These are phyloP conservation scores for Xerocomellus intermedius DNA, from an alignment of 768 basidiomycete genomes.

Conservation along the genomic window DNA sequence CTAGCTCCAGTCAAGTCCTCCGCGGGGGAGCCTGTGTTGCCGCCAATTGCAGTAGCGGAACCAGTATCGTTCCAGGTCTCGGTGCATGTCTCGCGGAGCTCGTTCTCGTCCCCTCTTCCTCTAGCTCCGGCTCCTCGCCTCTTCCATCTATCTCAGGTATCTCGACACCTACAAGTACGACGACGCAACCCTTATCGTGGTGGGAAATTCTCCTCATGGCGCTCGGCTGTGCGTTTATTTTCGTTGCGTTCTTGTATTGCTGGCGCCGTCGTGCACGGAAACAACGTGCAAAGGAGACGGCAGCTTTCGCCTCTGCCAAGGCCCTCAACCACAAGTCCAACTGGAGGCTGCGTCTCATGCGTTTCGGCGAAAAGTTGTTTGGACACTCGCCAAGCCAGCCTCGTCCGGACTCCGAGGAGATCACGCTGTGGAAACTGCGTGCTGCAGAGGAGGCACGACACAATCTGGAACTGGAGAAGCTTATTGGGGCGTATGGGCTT, in stretches of 20 bases:
- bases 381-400: conserved; percentile 38
- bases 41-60: conserved; percentile 56
- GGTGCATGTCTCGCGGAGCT: conserved; percentile 81
- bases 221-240: conserved; percentile 77
- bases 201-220: conserved; percentile 87
- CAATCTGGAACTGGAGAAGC: conserved; percentile 49
- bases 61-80: conserved; percentile 62
- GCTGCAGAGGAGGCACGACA: conserved; percentile 51
- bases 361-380: conserved; percentile 60
- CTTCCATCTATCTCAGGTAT: conserved; percentile 60
- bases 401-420: conserved; percentile 41
- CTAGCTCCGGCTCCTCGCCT: conserved; percentile 34
- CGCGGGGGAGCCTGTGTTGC: conserved; percentile 61
- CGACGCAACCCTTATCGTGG: conserved; percentile 54
- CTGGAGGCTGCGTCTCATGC: conserved; percentile 58
- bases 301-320: conserved; percentile 60
- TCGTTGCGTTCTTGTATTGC: conserved; percentile 60
- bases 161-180: conserved; percentile 44
- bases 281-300: conserved; percentile 64
- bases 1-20: conserved; percentile 58
- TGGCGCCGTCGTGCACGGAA: conserved; percentile 73
- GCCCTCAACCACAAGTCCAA: conserved; percentile 43
- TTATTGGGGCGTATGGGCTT: conserved; percentile 48
- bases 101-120: conserved; percentile 51
- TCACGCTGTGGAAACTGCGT: conserved; percentile 49